phyloP scores from a whole-genome alignment of 768 basidiomycete species.

The Collybia mongolica region DNA sequence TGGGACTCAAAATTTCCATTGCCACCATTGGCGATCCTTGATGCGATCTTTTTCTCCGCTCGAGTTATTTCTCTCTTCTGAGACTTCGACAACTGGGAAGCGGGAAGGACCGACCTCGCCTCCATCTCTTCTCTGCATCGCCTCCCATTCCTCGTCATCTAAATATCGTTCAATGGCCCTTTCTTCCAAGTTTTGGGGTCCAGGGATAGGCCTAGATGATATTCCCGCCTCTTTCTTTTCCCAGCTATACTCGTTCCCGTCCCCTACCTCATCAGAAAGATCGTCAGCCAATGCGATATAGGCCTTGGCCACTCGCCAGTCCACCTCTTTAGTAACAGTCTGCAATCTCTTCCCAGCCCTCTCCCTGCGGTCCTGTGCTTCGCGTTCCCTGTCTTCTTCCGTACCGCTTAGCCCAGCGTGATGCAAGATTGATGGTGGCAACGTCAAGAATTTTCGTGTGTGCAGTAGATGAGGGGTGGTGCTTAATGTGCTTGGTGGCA shows the following conservation, averaged over 20 bases:
- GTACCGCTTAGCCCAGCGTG: slow-evolving; percentile 16
- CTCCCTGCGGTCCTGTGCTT: slow-evolving; percentile 46
- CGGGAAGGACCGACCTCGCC: slow-evolving; percentile 1
- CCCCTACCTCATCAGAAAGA: slow-evolving; percentile 23
- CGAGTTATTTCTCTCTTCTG: neutral
- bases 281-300: slow-evolving; percentile 69
- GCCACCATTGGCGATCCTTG: neutral
- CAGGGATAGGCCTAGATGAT: neutral
- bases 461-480: slow-evolving; percentile 77
- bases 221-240: slow-evolving; percentile 12
- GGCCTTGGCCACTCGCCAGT: slow-evolving; percentile 63
- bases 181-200: slow-evolving; percentile 33
- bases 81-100: neutral
- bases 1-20: neutral
- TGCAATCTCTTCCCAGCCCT: slow-evolving; percentile 62
- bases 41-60: slow-evolving; percentile 1
- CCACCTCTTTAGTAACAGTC: slow-evolving; percentile 65
- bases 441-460: slow-evolving; percentile 55
- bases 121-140: slow-evolving; percentile 13
- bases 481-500: slow-evolving; percentile 61
- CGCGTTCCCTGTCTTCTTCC: slow-evolving; percentile 31
- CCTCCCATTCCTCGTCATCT: slow-evolving; percentile 73
- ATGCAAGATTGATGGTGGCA: slow-evolving; percentile 45
- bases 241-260: slow-evolving; percentile 29
- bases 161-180: slow-evolving; percentile 59